phyloP scores from a whole-genome alignment of 75 land plant genomes.

The Chamaecyparis obtusa region DNA sequence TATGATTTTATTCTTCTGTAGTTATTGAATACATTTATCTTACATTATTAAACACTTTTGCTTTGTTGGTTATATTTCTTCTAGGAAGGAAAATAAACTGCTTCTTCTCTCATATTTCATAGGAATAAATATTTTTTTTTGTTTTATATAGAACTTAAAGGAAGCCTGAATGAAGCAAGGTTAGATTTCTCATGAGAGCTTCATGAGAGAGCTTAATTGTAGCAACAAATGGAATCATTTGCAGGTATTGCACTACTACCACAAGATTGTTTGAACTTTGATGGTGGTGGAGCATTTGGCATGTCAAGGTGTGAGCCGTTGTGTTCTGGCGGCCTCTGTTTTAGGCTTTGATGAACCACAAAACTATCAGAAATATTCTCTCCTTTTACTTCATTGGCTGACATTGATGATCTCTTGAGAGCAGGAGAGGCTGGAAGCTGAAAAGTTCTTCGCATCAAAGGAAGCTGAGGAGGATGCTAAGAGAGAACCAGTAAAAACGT shows the following conservation, averaged over 20 bases:
- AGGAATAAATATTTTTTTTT: background rate
- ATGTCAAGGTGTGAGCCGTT: slow-evolving; percentile 10
- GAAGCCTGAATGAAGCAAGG: slow-evolving; percentile 10
- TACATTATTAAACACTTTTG: background rate
- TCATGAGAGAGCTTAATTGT: slow-evolving; percentile 25
- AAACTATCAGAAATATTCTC: background rate
- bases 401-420: slow-evolving; percentile 16
- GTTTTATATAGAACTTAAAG: background rate
- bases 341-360: background rate
- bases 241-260: slow-evolving; percentile 28
- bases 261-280: slow-evolving; percentile 18
- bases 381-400: slow-evolving; percentile 8
- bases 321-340: slow-evolving; percentile 1
- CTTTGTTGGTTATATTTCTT: slow-evolving; percentile 6
- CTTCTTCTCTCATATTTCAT: background rate
- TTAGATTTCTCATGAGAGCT: slow-evolving; percentile 15
- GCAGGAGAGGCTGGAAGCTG: slow-evolving; percentile 88
- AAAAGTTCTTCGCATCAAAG: slow-evolving; percentile 56
- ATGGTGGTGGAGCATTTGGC: slow-evolving; percentile 8
- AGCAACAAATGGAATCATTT: slow-evolving; percentile 27
- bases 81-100: background rate
- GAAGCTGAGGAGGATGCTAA: slow-evolving; percentile 71
- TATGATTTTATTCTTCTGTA: background rate
- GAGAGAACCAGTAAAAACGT: slow-evolving; percentile 60
- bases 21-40: background rate